Conservation (phyloP, 2,329 filamentous ascomycete species). For the Periconia macrospinosa region DNA sequence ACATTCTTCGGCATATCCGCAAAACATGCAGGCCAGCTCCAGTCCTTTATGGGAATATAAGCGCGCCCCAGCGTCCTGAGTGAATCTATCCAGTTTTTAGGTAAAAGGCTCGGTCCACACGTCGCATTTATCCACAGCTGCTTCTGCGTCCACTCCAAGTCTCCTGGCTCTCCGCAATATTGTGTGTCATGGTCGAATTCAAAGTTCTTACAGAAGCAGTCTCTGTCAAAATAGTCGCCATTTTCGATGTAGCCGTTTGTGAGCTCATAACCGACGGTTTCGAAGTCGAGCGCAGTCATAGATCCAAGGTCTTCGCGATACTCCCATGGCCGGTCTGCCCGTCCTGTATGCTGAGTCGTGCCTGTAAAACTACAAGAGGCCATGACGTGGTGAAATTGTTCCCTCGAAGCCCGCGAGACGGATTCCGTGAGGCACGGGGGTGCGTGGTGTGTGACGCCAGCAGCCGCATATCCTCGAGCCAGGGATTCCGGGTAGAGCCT, state of each 20-base stretch:
- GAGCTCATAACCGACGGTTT: constrained; percentile 36
- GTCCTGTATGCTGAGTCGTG: constrained; percentile 32
- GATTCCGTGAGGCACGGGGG: constrained; percentile 32
- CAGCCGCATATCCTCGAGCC: constrained; percentile 23
- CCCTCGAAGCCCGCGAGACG: constrained; percentile 15
- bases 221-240: constrained; percentile 36
- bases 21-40: constrained; percentile 28
- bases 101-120: constrained; percentile 27
- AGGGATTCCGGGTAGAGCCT: constrained; percentile 28
- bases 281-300: constrained; percentile 33
- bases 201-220: constrained; percentile 34
- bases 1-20: constrained; percentile 24
- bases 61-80: constrained; percentile 26
- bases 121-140: constrained; percentile 36
- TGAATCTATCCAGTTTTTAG: constrained; percentile 25
- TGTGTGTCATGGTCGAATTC: constrained; percentile 13
- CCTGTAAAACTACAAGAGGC: constrained; percentile 34
- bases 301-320: constrained; percentile 26
- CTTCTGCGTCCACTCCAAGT: constrained; percentile 27
- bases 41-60: constrained; percentile 31
- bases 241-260: constrained; percentile 18
- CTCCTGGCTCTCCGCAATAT: constrained; percentile 16
- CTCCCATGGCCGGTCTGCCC: constrained; percentile 38
- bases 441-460: constrained; percentile 25
- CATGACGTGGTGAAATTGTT: constrained; percentile 31